Evolutionary conservation across 495 filamentous ascomycete species (phyloP).

Genomic region (Staphylotrichum longicolle): DNA sequence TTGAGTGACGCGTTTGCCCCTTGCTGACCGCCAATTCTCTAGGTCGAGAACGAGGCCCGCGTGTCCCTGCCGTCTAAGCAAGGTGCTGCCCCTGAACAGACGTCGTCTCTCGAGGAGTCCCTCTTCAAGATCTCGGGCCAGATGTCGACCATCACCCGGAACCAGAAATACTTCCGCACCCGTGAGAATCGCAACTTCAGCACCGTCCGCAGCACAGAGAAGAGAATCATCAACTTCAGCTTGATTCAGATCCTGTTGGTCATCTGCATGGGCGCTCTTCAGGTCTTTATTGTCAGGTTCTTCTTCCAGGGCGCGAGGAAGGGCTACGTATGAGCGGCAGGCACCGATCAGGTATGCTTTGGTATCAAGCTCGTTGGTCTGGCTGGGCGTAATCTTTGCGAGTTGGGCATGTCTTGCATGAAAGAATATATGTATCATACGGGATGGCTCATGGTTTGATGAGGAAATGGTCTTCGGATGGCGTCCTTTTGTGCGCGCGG

Average conservation of each 20-base stretch:
- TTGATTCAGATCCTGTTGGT: constrained; percentile 89
- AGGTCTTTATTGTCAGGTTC: constrained; percentile 97
- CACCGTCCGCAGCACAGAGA: constrained; percentile 94
- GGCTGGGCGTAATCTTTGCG: constrained; percentile 28
- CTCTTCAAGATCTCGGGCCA: constrained; percentile 93
- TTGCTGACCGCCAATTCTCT: constrained; percentile 20
- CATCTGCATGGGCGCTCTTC: constrained; percentile 91
- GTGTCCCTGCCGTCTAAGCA: constrained; percentile 84
- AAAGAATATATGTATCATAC: constrained; percentile 26
- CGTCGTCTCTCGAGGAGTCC: constrained; percentile 86
- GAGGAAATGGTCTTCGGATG: constrained; percentile 13
- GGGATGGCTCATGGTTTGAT: constrained; percentile 27
- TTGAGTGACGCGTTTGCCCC: neutral
- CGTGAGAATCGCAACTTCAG: constrained; percentile 98
- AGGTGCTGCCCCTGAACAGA: constrained; percentile 88
- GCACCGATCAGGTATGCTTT: constrained; percentile 1
- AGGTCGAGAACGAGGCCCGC: constrained; percentile 94
- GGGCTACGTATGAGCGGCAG: constrained; percentile 53
- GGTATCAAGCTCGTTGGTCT: constrained; percentile 19
- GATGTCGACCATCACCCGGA: constrained; percentile 92
- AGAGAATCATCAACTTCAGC: constrained; percentile 94
- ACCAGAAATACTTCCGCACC: constrained; percentile 99
- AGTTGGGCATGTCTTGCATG: constrained; percentile 27
- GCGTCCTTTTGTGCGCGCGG: constrained; percentile 2
- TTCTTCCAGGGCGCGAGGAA: constrained; percentile 79